Percentiles rank a stretch among this genome's conserved stretches.
Evolutionary conservation across 2,329 filamentous ascomycete genomes (phyloP).

Genomic region (Fusarium gaditjirri): DNA sequence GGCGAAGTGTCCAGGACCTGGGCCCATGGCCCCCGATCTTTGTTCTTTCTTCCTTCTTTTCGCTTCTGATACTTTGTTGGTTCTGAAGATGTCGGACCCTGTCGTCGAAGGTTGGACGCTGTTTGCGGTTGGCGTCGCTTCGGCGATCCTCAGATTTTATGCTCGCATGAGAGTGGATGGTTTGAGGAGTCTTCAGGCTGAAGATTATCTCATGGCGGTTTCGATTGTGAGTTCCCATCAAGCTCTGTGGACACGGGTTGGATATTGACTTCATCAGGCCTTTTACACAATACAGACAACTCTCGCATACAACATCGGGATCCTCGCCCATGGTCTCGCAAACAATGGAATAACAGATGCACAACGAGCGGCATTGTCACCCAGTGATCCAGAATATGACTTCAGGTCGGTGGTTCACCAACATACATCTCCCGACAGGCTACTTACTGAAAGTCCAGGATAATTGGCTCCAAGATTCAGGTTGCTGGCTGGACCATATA

Average conservation of each 20-base stretch:
- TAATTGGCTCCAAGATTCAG: constrained; percentile 65
- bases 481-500: constrained; percentile 66
- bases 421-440: accelerated
- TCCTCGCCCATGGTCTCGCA: constrained; percentile 59
- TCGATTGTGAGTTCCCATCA: constrained; percentile 7
- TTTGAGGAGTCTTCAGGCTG: constrained; percentile 39
- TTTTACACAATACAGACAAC: constrained; percentile 62
- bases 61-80: constrained; percentile 2
- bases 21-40: not conserved
- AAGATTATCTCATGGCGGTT: constrained; percentile 47
- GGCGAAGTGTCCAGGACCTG: not conserved
- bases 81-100: constrained; percentile 20
- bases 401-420: constrained; percentile 37
- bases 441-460: constrained; percentile 42
- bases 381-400: constrained; percentile 55
- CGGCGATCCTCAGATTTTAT: constrained; percentile 46
- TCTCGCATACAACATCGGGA: constrained; percentile 60
- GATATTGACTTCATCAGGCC: constrained; percentile 48
- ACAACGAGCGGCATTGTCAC: constrained; percentile 55
- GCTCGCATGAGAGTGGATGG: constrained; percentile 43
- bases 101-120: constrained; percentile 45
- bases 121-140: constrained; percentile 40
- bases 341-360: constrained; percentile 65
- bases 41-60: not conserved
- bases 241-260: accelerated